phyloP scores from a whole-genome alignment of 306 rosid genomes.

The Dryas alaskensis region DNA sequence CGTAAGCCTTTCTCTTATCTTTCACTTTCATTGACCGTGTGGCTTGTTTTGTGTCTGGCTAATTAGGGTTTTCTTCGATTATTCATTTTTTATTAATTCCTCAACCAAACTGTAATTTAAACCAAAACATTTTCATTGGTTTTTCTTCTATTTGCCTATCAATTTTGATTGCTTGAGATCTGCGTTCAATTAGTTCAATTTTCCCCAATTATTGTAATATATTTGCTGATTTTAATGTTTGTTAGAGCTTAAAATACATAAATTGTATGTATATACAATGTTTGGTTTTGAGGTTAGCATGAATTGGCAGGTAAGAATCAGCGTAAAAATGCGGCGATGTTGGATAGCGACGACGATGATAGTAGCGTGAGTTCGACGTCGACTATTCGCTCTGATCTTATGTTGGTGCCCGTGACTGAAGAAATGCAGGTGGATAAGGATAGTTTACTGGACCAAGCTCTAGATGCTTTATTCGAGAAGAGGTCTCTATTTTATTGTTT shows the following conservation, averaged over 20 bases:
- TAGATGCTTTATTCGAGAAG: conserved; percentile 80
- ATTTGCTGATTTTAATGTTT: not conserved
- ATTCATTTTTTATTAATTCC: no score
- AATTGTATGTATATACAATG: not conserved
- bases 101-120: not conserved
- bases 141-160: not conserved
- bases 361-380: conserved; percentile 84
- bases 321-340: conserved; percentile 60
- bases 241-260: not conserved
- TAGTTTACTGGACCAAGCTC: conserved; percentile 75
- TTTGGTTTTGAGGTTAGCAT: conserved; percentile 12
- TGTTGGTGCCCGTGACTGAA: conserved; percentile 51
- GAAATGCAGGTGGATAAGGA: conserved; percentile 65
- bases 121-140: not conserved
- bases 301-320: conserved; percentile 62
- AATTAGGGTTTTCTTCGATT: not conserved
- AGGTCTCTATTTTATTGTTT: conserved; percentile 43
- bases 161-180: not conserved
- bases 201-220: not conserved
- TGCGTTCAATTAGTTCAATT: not conserved
- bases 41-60: not conserved
- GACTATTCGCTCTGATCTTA: conserved; percentile 58
- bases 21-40: not conserved
- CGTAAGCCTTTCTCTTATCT: conserved; percentile 52
- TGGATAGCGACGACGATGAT: conserved; percentile 75